phyloP scores from a whole-genome alignment of 257 asterid genomes.

The Cruciata laevipes region DNA sequence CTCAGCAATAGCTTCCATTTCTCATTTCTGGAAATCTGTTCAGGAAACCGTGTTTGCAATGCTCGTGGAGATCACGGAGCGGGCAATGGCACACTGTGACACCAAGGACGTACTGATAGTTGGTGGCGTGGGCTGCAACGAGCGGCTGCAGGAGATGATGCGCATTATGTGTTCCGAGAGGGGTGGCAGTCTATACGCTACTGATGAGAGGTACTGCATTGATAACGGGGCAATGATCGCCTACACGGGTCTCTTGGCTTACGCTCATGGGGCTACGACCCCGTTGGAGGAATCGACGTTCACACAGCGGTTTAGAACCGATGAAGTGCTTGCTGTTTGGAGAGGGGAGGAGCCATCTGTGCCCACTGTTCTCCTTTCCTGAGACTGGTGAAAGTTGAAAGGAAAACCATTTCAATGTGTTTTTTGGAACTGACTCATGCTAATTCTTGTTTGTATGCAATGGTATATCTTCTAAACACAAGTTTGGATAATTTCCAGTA shows the following conservation, averaged over 20 bases:
- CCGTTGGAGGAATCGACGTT: conserved; percentile 79
- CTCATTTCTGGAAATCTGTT: background rate
- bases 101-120: conserved; percentile 82
- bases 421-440: too few relatives aligned
- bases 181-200: conserved; percentile 75
- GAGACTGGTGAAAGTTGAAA: background rate
- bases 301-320: conserved; percentile 89
- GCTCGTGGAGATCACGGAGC: conserved; percentile 96
- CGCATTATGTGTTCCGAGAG: conserved; percentile 84
- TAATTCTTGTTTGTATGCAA: too few relatives aligned
- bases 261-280: conserved; percentile 64
- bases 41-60: conserved; percentile 92
- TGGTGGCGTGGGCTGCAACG: conserved; percentile 98
- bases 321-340: conserved; percentile 91
- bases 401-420: background rate
- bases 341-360: conserved; percentile 58
- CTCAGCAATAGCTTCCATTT: background rate
- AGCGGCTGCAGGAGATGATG: conserved; percentile 92
- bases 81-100: conserved; percentile 98
- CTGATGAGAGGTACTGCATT: conserved; percentile 87
- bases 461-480: too few relatives aligned
- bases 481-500: too few relatives aligned
- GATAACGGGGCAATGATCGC: conserved; percentile 99
- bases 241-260: conserved; percentile 84
- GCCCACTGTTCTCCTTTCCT: conserved; percentile 3